Percentiles rank a stretch among this genome's conserved stretches.
Conservation (phyloP, 768 basidiomycete genomes). For the Hydnomerulius pinastri region DNA sequence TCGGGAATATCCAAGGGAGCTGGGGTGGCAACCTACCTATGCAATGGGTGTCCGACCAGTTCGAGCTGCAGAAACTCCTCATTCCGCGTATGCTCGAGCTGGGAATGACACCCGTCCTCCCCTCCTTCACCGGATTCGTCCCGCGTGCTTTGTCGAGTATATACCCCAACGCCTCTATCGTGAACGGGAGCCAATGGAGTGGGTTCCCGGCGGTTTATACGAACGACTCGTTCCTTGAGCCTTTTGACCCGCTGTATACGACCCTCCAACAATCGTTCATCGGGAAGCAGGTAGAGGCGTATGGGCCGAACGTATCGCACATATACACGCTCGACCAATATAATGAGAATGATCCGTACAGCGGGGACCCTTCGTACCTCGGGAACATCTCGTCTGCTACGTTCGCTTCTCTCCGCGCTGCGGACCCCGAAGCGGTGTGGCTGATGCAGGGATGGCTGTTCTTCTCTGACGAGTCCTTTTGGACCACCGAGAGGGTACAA, state of each 20-base stretch:
- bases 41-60: conserved; percentile 42
- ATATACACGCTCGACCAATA: conserved; percentile 48
- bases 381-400: conserved; percentile 35
- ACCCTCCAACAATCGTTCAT: conserved; percentile 41
- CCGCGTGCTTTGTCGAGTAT: conserved; percentile 31
- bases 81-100: conserved; percentile 41
- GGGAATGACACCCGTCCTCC: conserved; percentile 45
- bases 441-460: conserved; percentile 48
- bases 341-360: conserved; percentile 43
- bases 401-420: conserved; percentile 37
- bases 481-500: conserved; percentile 40
- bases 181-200: conserved; percentile 36
- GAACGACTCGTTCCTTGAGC: conserved; percentile 42
- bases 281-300: conserved; percentile 37
- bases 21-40: conserved; percentile 39
- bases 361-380: conserved; percentile 35
- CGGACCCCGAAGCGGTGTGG: conserved; percentile 43
- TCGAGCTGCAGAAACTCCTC: conserved; percentile 37
- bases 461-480: conserved; percentile 36
- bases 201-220: conserved; percentile 35
- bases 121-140: conserved; percentile 45
- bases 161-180: conserved; percentile 38
- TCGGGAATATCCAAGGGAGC: conserved; percentile 44
- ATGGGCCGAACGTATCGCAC: conserved; percentile 40
- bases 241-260: conserved; percentile 39